These are phyloP conservation scores for Arthrinium puccinioides DNA, from an alignment of 2,329 filamentous ascomycete species.

Conservation along the genomic window DNA sequence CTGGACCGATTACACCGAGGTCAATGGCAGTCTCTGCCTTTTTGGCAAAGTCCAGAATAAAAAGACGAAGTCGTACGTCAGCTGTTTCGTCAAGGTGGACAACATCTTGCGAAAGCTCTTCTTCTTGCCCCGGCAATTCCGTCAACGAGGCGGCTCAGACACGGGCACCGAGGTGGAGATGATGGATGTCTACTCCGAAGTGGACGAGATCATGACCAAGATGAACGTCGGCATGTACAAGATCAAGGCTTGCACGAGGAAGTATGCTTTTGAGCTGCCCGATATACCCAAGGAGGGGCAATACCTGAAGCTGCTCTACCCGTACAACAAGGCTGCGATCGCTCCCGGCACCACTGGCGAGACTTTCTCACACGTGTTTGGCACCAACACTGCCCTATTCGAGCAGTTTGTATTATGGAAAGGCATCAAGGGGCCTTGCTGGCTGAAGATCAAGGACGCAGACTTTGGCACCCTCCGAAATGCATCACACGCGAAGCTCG, in stretches of 20 bases:
- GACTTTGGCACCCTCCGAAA: constrained; percentile 83
- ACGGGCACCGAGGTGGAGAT: constrained; percentile 77
- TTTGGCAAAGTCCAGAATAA: constrained; percentile 97
- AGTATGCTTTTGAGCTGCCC: constrained; percentile 91
- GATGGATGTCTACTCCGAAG: constrained; percentile 83
- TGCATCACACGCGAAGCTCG: constrained; percentile 93
- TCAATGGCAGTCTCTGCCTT: constrained; percentile 84
- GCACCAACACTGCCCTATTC: constrained; percentile 86
- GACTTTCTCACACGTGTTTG: constrained; percentile 92
- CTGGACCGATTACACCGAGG: constrained; percentile 93
- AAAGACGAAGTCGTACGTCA: constrained; percentile 69
- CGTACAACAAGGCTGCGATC: constrained; percentile 75
- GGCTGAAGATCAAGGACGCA: constrained; percentile 83
- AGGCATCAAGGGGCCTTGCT: constrained; percentile 98
- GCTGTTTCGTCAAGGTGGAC: constrained; percentile 93
- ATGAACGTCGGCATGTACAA: constrained; percentile 85
- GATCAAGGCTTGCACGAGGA: constrained; percentile 81
- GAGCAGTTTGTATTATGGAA: constrained; percentile 99
- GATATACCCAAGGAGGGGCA: constrained; percentile 82
- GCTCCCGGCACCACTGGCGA: constrained; percentile 68
- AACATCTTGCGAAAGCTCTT: constrained; percentile 89
- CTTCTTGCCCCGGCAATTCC: constrained; percentile 74
- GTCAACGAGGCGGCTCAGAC: constrained; percentile 50
- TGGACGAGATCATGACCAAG: constrained; percentile 80
- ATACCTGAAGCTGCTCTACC: constrained; percentile 93